Base-by-base conservation (phyloP, 139 green algal species). In the Tetradesmus obliquus region DNA sequence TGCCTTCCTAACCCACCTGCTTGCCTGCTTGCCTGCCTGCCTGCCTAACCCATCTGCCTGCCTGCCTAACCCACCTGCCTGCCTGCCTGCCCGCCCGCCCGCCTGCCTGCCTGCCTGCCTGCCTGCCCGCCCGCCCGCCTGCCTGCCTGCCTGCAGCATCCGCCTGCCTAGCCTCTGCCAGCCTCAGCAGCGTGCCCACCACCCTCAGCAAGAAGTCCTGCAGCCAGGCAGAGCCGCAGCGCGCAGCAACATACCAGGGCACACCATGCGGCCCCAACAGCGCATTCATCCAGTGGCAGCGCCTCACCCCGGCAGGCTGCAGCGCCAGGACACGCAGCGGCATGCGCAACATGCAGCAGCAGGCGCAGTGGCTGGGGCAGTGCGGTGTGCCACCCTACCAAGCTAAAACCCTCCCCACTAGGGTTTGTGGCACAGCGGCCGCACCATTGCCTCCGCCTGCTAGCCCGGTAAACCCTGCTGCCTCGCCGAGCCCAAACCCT, bases 311-410 rank as follows among this genome's bases (percentile, higher is more conserved):
- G 8, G 17, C 55, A 13, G 86, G 69, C 20, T 90, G 86, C 74
- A 55, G 7, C 10, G 72, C 66, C 8, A 15, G 24, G 3, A 13
- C 60, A 19, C 66, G 86, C 62, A n/a, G 24, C 17, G n/a, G 51
- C 58, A 7, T 57, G 74, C 20, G 9, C 7, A 71, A 90, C 69
- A 24, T 69, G 1, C 79, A 90, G 54, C 54, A 58, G 24, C 69
- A 66, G 51, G 45, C 69, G 3, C 45, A 90, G 12, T 90, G 86
- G 86, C 32, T 90, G 2, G 86, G 86, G 17, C 86, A 90, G 86
- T 90, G 86, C 19, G 86, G 86, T 10, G 86, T 90, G 58, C 86
- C 86, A 19, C 86, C 86, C 8, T 54, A 80, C 17, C 45, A 83
- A 15, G 79, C 79, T 9, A 32, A 20, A 22, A 69, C 69, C 13